phyloP scores from a whole-genome alignment of 139 green algal genomes.

The Zygnema cylindricum region DNA sequence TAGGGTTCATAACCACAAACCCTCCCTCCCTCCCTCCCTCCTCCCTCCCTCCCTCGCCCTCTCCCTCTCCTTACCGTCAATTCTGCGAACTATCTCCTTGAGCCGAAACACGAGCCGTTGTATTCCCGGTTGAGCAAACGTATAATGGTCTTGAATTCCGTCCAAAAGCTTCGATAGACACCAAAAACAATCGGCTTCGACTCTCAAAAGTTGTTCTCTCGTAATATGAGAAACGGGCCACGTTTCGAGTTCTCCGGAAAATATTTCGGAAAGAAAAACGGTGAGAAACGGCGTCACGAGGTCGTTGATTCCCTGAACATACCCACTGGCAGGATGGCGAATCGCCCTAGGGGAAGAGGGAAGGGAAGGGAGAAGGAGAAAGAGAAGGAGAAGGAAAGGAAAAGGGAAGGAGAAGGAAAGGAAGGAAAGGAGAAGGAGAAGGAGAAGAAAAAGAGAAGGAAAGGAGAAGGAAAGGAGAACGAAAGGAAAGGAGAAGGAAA shows the following conservation, averaged over 20 bases:
- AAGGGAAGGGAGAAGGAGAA: background rate
- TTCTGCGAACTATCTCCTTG: conserved; percentile 75
- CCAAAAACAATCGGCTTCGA: conserved; percentile 96
- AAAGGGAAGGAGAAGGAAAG: background rate
- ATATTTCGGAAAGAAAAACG: conserved; percentile 86
- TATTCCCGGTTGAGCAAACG: conserved; percentile 94
- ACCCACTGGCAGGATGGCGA: conserved; percentile 59
- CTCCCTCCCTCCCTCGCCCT: too few species aligned
- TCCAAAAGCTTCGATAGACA: conserved; percentile 92
- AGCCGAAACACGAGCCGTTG: conserved; percentile 88
- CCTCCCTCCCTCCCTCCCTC: background rate
- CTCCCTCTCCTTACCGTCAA: conserved; percentile 50
- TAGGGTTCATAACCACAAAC: too few species aligned
- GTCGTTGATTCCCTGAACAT: conserved; percentile 95
- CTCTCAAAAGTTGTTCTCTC: conserved; percentile 35
- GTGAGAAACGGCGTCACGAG: conserved; percentile 94
- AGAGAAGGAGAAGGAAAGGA: conserved; percentile 14
- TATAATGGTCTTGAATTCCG: conserved; percentile 97
- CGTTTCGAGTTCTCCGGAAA: conserved; percentile 61
- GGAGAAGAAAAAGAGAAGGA: background rate
- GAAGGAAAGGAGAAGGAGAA: background rate
- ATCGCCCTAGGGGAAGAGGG: conserved; percentile 40
- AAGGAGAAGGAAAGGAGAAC: background rate
- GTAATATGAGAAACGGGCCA: conserved; percentile 54
- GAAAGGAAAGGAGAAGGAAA: background rate